Conservation (phyloP, 164 flowering plant species). For the Magnolia changhungtana region DNA sequence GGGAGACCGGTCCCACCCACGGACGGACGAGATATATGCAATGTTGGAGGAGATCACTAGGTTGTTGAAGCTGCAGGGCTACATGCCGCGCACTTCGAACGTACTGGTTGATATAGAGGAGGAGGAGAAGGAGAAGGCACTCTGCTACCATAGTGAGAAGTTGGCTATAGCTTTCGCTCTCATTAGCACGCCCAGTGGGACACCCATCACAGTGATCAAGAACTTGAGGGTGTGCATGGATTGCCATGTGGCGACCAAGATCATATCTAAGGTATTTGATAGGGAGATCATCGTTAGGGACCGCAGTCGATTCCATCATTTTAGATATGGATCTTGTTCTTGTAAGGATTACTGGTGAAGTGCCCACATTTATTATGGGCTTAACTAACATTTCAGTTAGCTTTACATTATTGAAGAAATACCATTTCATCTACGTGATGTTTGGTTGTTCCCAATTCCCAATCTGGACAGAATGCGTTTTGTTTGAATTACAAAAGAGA, state of each 20-base stretch:
- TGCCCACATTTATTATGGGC: background rate
- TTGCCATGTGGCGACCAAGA: conserved; percentile 32
- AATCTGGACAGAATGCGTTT: too few relatives aligned
- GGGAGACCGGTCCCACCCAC: conserved; percentile 36
- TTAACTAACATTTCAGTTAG: background rate
- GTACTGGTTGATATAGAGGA: conserved; percentile 37
- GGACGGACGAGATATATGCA: conserved; percentile 25
- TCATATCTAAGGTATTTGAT: conserved; percentile 26
- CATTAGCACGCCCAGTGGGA: conserved; percentile 17
- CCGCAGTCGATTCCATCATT: conserved; percentile 37
- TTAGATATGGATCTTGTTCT: conserved; percentile 34
- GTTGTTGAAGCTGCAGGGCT: conserved; percentile 28
- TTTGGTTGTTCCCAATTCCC: too few relatives aligned
- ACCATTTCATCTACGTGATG: background rate
- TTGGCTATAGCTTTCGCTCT: conserved; percentile 35
- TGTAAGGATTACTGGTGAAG: conserved; percentile 34
- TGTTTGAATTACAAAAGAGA: too few relatives aligned
- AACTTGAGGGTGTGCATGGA: conserved; percentile 34
- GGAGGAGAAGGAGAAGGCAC: conserved; percentile 35
- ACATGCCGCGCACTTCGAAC: conserved; percentile 28
- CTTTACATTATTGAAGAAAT: background rate
- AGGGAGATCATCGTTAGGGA: conserved; percentile 35
- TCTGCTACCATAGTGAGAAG: conserved; percentile 39
- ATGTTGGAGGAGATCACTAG: conserved; percentile 29
- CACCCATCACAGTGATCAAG: conserved; percentile 33